Conservation (phyloP, 2,329 filamentous ascomycete species). For the Xylaria sp. region DNA sequence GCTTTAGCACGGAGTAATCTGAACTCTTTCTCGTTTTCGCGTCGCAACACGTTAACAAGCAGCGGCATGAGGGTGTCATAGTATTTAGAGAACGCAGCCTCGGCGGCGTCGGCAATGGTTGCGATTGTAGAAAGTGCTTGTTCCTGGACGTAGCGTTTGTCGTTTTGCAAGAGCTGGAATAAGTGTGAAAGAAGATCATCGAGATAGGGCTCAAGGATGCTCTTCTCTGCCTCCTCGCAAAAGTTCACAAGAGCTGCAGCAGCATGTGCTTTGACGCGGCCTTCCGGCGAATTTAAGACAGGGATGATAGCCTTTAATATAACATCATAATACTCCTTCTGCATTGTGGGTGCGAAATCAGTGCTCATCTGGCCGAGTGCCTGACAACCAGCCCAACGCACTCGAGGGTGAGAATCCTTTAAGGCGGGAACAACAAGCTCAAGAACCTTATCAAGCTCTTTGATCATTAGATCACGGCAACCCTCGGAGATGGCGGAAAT, state of each 20-base stretch:
- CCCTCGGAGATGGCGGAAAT: slow-evolving; percentile 99
- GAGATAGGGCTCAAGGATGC: slow-evolving; percentile 90
- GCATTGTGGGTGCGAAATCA: slow-evolving; percentile 98
- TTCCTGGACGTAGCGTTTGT: slow-evolving; percentile 96
- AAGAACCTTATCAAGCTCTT: slow-evolving; percentile 92
- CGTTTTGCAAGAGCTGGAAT: slow-evolving; percentile 87
- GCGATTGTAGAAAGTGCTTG: slow-evolving; percentile 98
- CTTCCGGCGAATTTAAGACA: slow-evolving; percentile 88
- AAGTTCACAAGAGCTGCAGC: slow-evolving; percentile 99
- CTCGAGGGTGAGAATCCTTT: slow-evolving; percentile 89
- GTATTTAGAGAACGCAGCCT: slow-evolving; percentile 93
- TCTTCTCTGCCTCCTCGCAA: slow-evolving; percentile 97
- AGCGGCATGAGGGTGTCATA: slow-evolving; percentile 97
- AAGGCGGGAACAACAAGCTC: slow-evolving; percentile 94
- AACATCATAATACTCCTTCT: slow-evolving; percentile 89
- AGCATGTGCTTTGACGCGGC: slow-evolving; percentile 94
- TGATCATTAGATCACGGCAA: slow-evolving; percentile 94
- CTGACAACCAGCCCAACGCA: slow-evolving; percentile 97
- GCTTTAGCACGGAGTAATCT: slow-evolving; percentile 92
- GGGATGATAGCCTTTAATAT: slow-evolving; percentile 93
- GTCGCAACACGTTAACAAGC: slow-evolving; percentile 86
- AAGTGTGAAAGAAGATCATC: slow-evolving; percentile 87
- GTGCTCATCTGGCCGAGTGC: slow-evolving; percentile 99
- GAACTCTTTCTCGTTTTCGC: slow-evolving; percentile 94
- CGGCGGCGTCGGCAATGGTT: slow-evolving; percentile 97